phyloP scores from a whole-genome alignment of 2,329 filamentous ascomycete species.

The Septoria linicola region DNA sequence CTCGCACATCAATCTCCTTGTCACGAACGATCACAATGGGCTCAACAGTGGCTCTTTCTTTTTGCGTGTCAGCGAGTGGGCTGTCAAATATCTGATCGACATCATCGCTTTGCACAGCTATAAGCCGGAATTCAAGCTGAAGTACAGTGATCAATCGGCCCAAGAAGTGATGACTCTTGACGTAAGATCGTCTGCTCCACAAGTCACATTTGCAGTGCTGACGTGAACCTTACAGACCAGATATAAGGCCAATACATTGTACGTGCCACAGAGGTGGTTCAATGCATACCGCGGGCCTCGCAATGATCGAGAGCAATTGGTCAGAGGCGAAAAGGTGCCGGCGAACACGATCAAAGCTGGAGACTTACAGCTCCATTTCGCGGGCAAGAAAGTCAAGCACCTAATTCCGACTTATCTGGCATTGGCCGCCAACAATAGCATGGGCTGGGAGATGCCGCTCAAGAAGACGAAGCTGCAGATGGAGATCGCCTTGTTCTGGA shows the following conservation, averaged over 20 bases:
- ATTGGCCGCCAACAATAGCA: slow-evolving; percentile 12
- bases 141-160: slow-evolving; percentile 10
- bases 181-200: too few relatives aligned
- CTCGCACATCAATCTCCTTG: slow-evolving; percentile 31
- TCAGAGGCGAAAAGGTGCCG: slow-evolving; percentile 25
- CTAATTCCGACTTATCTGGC: slow-evolving; percentile 26
- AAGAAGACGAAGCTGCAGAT: slow-evolving; percentile 26
- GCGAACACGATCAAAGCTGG: slow-evolving; percentile 15
- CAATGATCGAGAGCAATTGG: slow-evolving; percentile 32
- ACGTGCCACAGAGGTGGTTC: slow-evolving; percentile 29
- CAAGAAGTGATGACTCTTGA: not conserved
- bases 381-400: slow-evolving; percentile 25
- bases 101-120: slow-evolving; percentile 7
- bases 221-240: too few relatives aligned
- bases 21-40: slow-evolving; percentile 31
- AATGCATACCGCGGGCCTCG: slow-evolving; percentile 25
- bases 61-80: slow-evolving; percentile 29
- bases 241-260: slow-evolving; percentile 6
- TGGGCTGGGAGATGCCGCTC: slow-evolving; percentile 20
- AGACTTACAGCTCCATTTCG: slow-evolving; percentile 28
- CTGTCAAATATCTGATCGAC: slow-evolving; percentile 7
- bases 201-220: too few relatives aligned
- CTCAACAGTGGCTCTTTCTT: slow-evolving; percentile 37
- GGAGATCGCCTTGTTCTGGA: slow-evolving; percentile 29
- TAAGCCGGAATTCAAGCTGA: slow-evolving; percentile 4